Evolutionary conservation across 2,329 filamentous ascomycete genomes (phyloP), one percentile per base, ranked within the genome.

Genomic region (Proliferodiscus dingleyae): DNA sequence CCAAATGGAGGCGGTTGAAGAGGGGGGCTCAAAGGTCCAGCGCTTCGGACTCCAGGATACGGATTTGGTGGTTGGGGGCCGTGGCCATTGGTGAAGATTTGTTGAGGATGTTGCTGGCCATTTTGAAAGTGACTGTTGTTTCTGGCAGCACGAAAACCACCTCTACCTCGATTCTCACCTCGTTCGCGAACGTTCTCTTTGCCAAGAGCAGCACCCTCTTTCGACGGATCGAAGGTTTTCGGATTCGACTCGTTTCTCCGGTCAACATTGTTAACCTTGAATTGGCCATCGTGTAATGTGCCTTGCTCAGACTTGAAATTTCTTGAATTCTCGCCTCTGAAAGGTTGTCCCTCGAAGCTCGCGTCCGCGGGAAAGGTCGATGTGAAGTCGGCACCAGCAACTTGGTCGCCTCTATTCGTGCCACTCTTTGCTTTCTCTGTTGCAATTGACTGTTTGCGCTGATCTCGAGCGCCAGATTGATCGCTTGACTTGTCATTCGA

Each of bases 131-230:
- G 58, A 36, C 37, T 54, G 47, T 68, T 66, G 16, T 60, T 61
- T 46, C 66, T 71, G 41, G 74, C 66, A 33, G 68, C 68, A 47
- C 72, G 69, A 42, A 60, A 67, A 16, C 68, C 68, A 43, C 74
- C 74, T 48, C 74, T 69, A 33, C 63, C 54, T 47, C 66, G 68
- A 50, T 66, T 61, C 41, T 67, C 66, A 30, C 64, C 64, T 40
- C 67, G 62, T 26, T 65, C 64, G 42, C 63, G 62, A 40, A 40
- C 47, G 33, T 46, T 54, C n/a, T 61, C 57, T 46, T 58, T 61
- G 30, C 26, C 50, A 13, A 53, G 49, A 40, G 26, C 51, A 18
- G 49, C 37, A 15, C 28, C 40, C 3, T 66, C 62, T 46, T 58
- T 63, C 18, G 50, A 48, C 33, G 60, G 53, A 8, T 66, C 64